Evolutionary conservation across 192 early-diverging fungal genomes (phyloP), one percentile per base, ranked within the genome.

Genomic region (Coemansia guatemalensis): DNA sequence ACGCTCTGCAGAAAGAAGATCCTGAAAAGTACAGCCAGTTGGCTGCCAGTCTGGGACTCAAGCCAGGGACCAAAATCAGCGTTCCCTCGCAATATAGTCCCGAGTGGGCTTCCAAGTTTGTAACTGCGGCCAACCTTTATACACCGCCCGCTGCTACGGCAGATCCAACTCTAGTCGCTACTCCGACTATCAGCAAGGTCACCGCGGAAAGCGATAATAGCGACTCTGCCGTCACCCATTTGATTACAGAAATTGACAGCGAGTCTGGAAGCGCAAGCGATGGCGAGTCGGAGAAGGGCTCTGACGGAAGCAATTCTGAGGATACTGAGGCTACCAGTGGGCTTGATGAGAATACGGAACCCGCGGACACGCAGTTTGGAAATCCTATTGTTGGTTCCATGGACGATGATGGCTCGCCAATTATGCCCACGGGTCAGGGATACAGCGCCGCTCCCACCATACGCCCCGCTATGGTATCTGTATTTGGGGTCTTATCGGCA

Each of bases 71-170:
- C 8, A 51, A 65, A 7, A 59, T 79, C 33, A 56, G 48, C 12
- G 56, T 79, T 1, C 76, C 76, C 3, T 79, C 76, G 21, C 67
- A 70, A 61, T 79, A 54, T 32, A 49, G 65, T 35, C 52, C 48
- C 0, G 32, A 39, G 0, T 79, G 76, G 76, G 76, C 76, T 6
- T 73, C 71, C 44, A 69, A 64, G 67, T 79, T 79, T 51, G 76
- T 79, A 18, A 30, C 56, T 48, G 76, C 70, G 17, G 76, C 71
- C 2, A 53, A 59, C 8, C 60, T 79, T 0, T 79, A 79, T 61
- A 79, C 70, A 8, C 76, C 76, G 26, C 67, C 69, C 1, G 67
- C 59, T 0, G 18, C 26, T 41, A 62, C 58, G 0, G 41, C 9
- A 18, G 30, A 23, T 21, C 29, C 29, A 0, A 54, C 48, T 5